Base-by-base conservation (phyloP, 2,329 filamentous ascomycete genomes). In the Pseudogymnoascus sp. region DNA sequence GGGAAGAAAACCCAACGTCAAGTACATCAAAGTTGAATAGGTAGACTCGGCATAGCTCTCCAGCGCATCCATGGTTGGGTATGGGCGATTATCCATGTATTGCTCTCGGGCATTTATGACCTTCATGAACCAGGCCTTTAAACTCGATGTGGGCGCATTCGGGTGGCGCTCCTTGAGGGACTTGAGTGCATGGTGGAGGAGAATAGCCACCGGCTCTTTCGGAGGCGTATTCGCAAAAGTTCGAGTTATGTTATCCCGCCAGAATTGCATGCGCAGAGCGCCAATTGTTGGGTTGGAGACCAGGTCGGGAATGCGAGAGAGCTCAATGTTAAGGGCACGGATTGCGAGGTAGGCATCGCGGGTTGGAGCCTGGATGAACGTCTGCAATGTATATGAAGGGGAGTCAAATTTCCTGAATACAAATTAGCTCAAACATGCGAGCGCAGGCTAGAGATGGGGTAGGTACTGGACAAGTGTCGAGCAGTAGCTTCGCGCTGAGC, bases 21-120 rank as follows among this genome's bases (percentile, higher is more conserved):
- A 83, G 75, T 99, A 99, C 77, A 96, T 85, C 51, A 98, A 80
- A 0, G 92, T 96, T 16, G 92, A 92, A 77, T 98, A 98, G 1
- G 95, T 98, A 70, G 92, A 92, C 76, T 99, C 95, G 0, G 91
- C 91, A 73, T 98, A 97, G 57, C 86, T 88, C 73, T 99, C 95
- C 62, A 98, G 78, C 0, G 86, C 83, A 1, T 84, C 81, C 54
- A 98, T 75, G 60, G 79, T 89, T 0, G 89, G 79, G 72, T 92
- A 97, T 0, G 93, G 92, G 21, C 89, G 85, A 73, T 96, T 95
- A 43, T 88, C 87, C 76, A 97, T 86, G 71, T 93, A 85, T 71
- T 90, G 87, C 76, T 96, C 91, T 62, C 95, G 83, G 4, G 92
- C 89, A 72, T 83, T 88, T 72, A 98, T 87, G 69, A 98, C 80